A percentile compares a stretch with the other conserved stretches of the same genome.
Evolutionary conservation across 2,329 filamentous ascomycete genomes (phyloP).

Genomic region (Sporothrix humicola): DNA sequence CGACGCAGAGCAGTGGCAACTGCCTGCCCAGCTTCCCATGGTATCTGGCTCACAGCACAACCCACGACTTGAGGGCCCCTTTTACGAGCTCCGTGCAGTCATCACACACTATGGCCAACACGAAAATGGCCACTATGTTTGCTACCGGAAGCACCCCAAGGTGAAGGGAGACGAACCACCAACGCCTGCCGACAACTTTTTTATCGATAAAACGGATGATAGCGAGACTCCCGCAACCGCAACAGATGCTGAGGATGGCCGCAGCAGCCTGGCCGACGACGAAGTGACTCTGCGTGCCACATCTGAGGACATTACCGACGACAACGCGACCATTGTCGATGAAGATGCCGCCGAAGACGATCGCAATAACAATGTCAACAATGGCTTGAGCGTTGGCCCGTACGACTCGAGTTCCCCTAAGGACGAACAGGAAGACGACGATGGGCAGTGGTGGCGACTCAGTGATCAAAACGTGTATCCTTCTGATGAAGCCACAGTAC

Average conservation of each 20-base stretch:
- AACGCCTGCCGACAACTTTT: not conserved
- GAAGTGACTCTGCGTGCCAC: conserved; percentile 25
- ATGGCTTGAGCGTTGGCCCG: not conserved
- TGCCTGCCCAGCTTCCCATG: conserved; percentile 74
- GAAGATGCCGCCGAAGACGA: not conserved
- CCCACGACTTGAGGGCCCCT: conserved; percentile 60
- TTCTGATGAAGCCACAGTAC: conserved; percentile 74
- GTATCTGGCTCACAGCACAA: conserved; percentile 61
- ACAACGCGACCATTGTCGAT: conserved; percentile 9
- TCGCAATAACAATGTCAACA: not conserved
- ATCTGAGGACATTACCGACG: conserved; percentile 18
- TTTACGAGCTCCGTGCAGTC: conserved; percentile 81
- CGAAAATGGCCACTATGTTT: conserved; percentile 95
- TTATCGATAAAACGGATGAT: not conserved
- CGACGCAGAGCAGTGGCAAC: conserved; percentile 69
- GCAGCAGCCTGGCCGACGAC: conserved; percentile 24
- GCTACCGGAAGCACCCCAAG: conserved; percentile 74
- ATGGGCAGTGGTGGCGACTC: conserved; percentile 80
- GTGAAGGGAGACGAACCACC: conserved; percentile 24
- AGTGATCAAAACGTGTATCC: conserved; percentile 85
- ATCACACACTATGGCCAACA: conserved; percentile 90
- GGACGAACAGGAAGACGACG: conserved; percentile 35
- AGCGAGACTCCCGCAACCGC: not conserved
- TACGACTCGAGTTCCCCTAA: conserved; percentile 20
- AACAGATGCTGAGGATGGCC: not conserved